Conservation (phyloP, 2,329 filamentous ascomycete genomes). For the Xylariomycetidae sp. region DNA sequence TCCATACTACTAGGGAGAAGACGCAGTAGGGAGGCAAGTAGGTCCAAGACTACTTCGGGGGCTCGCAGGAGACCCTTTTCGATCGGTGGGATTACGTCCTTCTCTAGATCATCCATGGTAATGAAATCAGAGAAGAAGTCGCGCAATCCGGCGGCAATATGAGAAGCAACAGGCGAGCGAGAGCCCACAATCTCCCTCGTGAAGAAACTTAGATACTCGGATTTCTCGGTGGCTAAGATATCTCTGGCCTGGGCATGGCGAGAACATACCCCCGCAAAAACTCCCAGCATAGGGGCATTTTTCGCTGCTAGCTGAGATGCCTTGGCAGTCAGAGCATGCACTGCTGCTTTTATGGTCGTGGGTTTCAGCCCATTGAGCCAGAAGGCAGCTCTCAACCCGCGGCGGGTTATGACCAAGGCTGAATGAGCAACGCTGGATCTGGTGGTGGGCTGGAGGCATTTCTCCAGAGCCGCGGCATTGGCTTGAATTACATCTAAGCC, state of each 20-base stretch:
- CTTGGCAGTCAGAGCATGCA: constrained; percentile 67
- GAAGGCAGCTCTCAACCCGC: constrained; percentile 73
- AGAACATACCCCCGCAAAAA: constrained; percentile 81
- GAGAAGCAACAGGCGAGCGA: constrained; percentile 61
- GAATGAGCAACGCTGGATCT: constrained; percentile 66
- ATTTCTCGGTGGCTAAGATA: constrained; percentile 61
- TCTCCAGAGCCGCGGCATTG: constrained; percentile 71
- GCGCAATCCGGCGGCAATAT: constrained; percentile 66
- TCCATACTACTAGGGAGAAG: constrained; percentile 69
- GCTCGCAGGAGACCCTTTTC: constrained; percentile 87
- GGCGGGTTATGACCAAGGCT: constrained; percentile 71
- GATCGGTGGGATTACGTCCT: constrained; percentile 71
- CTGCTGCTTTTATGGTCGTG: constrained; percentile 56
- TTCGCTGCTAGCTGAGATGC: constrained; percentile 57
- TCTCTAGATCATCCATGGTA: constrained; percentile 67
- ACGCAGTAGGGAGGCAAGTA: constrained; percentile 68
- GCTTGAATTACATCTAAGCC: constrained; percentile 62
- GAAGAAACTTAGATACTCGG: constrained; percentile 77
- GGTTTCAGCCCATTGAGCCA: constrained; percentile 52
- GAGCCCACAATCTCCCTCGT: constrained; percentile 80
- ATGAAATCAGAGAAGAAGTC: constrained; percentile 82
- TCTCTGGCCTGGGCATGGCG: constrained; percentile 61
- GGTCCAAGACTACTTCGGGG: constrained; percentile 81
- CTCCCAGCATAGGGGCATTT: constrained; percentile 74
- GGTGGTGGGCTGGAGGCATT: constrained; percentile 62